These are phyloP conservation scores for Eucalyptus camaldulensis DNA, from an alignment of 345 rosid genomes.

Conservation along the genomic window DNA sequence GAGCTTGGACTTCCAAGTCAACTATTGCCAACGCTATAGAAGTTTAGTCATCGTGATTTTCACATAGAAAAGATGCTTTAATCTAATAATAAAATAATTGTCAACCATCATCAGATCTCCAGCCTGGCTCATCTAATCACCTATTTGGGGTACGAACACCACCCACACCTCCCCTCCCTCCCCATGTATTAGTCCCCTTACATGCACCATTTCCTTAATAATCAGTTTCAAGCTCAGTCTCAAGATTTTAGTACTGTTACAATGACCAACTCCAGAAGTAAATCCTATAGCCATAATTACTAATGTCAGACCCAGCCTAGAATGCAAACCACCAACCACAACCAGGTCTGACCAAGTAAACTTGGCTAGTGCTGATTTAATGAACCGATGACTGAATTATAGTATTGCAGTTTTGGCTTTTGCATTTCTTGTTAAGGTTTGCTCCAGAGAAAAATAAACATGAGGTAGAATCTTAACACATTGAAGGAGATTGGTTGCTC, in stretches of 20 bases:
- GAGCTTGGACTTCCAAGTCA: background rate
- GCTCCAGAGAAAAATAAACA: background rate
- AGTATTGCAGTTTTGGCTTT: background rate
- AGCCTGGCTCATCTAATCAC: background rate
- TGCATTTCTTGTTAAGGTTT: background rate
- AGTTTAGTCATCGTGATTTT: background rate
- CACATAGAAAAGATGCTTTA: background rate
- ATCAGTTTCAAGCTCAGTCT: background rate
- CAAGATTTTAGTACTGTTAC: background rate
- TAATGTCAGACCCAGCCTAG: background rate
- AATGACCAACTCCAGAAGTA: background rate
- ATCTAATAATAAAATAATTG: background rate
- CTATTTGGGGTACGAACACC: background rate
- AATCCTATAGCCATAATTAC: background rate
- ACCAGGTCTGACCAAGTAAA: background rate
- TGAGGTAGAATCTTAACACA: background rate
- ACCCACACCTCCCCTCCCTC: background rate
- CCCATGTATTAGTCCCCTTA: background rate
- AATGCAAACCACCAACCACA: background rate
- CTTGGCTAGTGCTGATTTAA: background rate
- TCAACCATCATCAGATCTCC: background rate
- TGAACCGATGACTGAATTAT: background rate
- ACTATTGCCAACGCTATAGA: background rate
- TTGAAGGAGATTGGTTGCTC: background rate
- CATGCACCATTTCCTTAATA: background rate